Evolutionary conservation across 495 filamentous ascomycete genomes (phyloP), one percentile per base, ranked within the genome.

Genomic region (Daldinia caldariorum): DNA sequence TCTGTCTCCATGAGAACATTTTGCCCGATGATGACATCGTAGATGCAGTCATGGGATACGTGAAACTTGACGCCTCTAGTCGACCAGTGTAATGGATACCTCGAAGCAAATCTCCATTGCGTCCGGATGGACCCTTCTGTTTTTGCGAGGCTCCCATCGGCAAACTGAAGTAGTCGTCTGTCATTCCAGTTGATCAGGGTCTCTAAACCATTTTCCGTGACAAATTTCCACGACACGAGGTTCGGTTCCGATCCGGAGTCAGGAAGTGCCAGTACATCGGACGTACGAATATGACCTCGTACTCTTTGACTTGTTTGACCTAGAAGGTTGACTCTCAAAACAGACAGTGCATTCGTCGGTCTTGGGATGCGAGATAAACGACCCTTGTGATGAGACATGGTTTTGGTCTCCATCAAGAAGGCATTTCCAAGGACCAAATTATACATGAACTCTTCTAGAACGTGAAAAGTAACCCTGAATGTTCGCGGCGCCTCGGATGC

Each of bases 311-410:
- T 41, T 5, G 13, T 41, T n/a, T n/a, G 37, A 3, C 38, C 38
- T 6, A 41, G 13, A 41, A 41, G 12, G 38, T 41, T 41, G 1
- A 41, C 38, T 5, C 37, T 9, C 13, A 41, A n/a, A n/a, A 41
- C 38, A 4, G 38, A 41, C 13, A 41, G 14, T 2, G 38, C 38
- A 4, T 41, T n/a, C 3, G 12, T 13, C 13, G 38, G 38, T 13
- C 38, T 41, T n/a, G 38, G 38, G 38, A 41, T 41, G 38, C 38
- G 38, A n/a, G 38, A 41, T n/a, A 41, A n/a, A 13, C 38, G 38
- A 13, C n/a, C 13, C 13, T 41, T 41, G 2, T n/a, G 12, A 13
- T 41, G 5, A 41, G 38, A n/a, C 38, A 41, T 41, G 13, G 38
- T 41, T n/a, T 6, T 3, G 5, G 38, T 41, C 4, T 41, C 14